Evolutionary conservation across 2,329 filamentous ascomycete genomes (phyloP).

Genomic region (Cladosporium austrohemisphaericum): DNA sequence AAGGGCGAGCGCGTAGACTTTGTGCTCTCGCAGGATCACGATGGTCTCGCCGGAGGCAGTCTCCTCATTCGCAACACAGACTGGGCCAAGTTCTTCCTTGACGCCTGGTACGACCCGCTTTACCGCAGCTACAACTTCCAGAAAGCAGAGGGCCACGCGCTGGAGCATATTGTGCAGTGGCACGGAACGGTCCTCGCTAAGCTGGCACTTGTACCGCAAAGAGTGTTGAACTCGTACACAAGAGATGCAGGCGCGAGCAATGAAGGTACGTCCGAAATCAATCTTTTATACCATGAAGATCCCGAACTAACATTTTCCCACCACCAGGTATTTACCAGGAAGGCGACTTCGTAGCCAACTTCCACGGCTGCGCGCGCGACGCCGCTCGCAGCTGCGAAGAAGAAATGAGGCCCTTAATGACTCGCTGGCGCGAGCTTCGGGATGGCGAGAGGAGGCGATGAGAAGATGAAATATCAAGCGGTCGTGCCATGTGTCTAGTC

Average conservation of each 20-base stretch:
- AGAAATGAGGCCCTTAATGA: conserved; percentile 59
- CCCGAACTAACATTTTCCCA: conserved; percentile 23
- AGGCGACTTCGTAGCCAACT: conserved; percentile 79
- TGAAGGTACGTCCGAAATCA: conserved; percentile 21
- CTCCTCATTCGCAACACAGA: conserved; percentile 78
- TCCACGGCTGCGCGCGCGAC: conserved; percentile 65
- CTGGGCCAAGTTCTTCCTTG: conserved; percentile 88
- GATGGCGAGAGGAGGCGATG: conserved; percentile 20
- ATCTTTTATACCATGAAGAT: background rate
- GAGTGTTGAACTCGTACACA: conserved; percentile 75
- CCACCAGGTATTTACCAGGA: conserved; percentile 59
- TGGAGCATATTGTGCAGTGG: conserved; percentile 70
- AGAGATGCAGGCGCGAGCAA: conserved; percentile 35
- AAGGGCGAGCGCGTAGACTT: conserved; percentile 74
- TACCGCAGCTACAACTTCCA: conserved; percentile 95
- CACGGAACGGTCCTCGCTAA: conserved; percentile 92
- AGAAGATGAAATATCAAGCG: no score
- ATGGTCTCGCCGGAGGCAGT: conserved; percentile 72
- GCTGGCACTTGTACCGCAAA: conserved; percentile 83
- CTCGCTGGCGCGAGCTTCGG: conserved; percentile 33
- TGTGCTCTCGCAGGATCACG: conserved; percentile 77
- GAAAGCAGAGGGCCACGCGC: conserved; percentile 84
- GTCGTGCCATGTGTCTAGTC: no score
- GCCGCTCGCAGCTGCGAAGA: conserved; percentile 57
- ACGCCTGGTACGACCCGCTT: conserved; percentile 93